These are phyloP conservation scores for Podospora pseudoanserina DNA, from an alignment of 495 filamentous ascomycete species.

Conservation along the genomic window DNA sequence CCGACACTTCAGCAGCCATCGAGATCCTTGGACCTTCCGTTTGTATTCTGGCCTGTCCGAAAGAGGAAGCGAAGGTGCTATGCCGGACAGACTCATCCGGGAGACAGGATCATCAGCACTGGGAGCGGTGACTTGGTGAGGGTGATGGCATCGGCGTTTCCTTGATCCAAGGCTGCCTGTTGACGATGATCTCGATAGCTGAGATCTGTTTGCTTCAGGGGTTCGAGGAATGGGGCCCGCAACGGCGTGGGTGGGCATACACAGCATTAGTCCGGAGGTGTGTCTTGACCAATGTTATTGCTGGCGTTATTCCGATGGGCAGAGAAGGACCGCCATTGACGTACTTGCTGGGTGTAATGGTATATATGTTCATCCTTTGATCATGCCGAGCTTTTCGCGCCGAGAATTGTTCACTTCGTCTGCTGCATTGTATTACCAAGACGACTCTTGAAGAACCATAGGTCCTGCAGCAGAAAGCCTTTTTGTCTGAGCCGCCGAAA, in stretches of 20 bases:
- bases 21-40: not conserved
- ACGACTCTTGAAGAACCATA: not conserved
- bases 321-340: not conserved
- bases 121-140: not conserved
- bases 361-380: constrained; percentile 20
- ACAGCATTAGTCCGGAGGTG: constrained; percentile 7
- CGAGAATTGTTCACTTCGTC: not conserved
- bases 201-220: constrained; percentile 4
- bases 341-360: not conserved
- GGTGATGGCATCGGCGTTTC: constrained; percentile 1
- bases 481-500: not conserved
- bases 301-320: not conserved
- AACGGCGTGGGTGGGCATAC: not conserved
- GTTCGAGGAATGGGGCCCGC: not conserved
- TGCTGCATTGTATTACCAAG: not conserved
- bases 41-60: not conserved
- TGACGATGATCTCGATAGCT: constrained; percentile 5
- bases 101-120: not conserved
- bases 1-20: not conserved
- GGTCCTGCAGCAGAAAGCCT: not conserved
- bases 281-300: constrained; percentile 9
- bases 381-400: constrained; percentile 1
- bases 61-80: not conserved
- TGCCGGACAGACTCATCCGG: not conserved
- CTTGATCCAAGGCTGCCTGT: not conserved